Conservation (phyloP, 1,284 basidiomycete genomes). For the Flammula alnicola region DNA sequence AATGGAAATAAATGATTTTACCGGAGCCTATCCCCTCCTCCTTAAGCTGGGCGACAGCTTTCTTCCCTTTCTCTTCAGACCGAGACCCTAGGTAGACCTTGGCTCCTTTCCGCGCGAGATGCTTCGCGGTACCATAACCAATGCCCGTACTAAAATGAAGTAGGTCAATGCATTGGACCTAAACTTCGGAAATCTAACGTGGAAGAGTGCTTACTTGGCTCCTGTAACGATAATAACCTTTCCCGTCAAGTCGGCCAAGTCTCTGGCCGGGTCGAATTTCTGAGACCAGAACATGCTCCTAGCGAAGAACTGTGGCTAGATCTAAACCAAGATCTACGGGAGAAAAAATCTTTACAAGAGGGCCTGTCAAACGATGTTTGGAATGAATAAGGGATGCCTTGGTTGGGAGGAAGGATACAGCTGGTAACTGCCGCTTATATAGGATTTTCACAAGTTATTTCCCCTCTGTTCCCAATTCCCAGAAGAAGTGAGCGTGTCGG, state of each 20-base stretch:
- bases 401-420: too few relatives aligned
- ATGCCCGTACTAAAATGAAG: not conserved
- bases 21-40: conserved; percentile 43
- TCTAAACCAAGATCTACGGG: too few relatives aligned
- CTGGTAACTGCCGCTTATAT: too few relatives aligned
- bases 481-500: too few relatives aligned
- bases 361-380: too few relatives aligned
- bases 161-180: too few relatives aligned
- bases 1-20: conserved; percentile 47
- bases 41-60: conserved; percentile 42
- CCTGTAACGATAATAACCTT: conserved; percentile 4
- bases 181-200: not conserved
- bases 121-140: conserved; percentile 34
- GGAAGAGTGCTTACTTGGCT: not conserved
- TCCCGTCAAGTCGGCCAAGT: not conserved
- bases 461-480: too few relatives aligned
- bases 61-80: conserved; percentile 40
- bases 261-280: not conserved
- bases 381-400: too few relatives aligned
- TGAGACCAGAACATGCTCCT: conserved; percentile 6
- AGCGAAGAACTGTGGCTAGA: too few relatives aligned
- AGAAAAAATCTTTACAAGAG: too few relatives aligned
- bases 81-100: conserved; percentile 50
- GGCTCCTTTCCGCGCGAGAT: conserved; percentile 44
- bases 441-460: too few relatives aligned